Base-by-base conservation (phyloP, 176 grass and related monocot species). In the Panicum miliaceum region DNA sequence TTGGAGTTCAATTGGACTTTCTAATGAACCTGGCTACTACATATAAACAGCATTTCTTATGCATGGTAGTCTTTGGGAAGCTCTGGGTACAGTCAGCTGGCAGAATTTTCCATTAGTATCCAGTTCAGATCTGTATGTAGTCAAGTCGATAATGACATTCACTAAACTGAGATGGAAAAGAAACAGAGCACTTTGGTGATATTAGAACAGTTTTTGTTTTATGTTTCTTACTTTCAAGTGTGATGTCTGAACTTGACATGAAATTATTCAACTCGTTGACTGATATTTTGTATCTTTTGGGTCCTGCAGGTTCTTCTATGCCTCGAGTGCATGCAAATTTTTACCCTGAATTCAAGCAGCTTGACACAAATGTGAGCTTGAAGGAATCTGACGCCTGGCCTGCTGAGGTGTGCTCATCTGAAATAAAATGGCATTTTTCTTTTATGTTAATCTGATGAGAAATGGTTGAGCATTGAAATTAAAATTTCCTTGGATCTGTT, bases 351-450 rank as follows among this genome's bases (percentile, higher is more conserved):
- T 97, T 97, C 89, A 97, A 93, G 79, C 94, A 97, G 77, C 90
- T 97, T 73, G 94, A 97, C 0, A 97, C 94, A 63, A 97, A 93
- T 77, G 94, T 97, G 48, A 97, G 94, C 89, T 61, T 97, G 89
- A 97, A 97, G 81, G 94, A 97, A 77, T 87, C 91, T 54, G 94
- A 97, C 86, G 94, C 94, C 40, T 97, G 91, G 94, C 94, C 94
- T 78, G 94, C 94, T 70, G 94, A 93, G 94, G 94, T 93, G 81
- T 80, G 82, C 80, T 84, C 13, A 73, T 68, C 54, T 12, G 3
- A 84, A 79, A 80, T 25, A 34, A 45, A 64, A 19, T 46, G 16
- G 11, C 1, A 3, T n/a, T n/a, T n/a, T 57, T 10, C 19, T 57
- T 46, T 81, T 58, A 12, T 38, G 13, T 52, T 26, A 37, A 18